These are phyloP conservation scores for Rasamsonia emersonii DNA, from an alignment of 2,329 filamentous ascomycete genomes.

Conservation along the genomic window DNA sequence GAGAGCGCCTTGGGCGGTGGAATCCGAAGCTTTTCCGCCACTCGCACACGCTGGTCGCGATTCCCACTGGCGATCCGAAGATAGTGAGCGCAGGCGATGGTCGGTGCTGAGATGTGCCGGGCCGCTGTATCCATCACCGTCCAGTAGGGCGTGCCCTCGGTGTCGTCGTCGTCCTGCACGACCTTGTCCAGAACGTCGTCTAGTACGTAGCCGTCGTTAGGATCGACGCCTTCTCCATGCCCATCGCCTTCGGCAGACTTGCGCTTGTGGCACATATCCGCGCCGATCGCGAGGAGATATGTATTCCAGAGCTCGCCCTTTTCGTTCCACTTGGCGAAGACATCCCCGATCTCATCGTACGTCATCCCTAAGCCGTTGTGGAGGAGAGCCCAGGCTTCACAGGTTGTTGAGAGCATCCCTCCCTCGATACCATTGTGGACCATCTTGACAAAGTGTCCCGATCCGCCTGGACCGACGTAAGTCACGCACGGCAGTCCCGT, in stretches of 20 bases:
- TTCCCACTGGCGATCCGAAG: constrained; percentile 57
- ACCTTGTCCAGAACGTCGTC: constrained; percentile 60
- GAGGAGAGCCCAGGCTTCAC: constrained; percentile 59
- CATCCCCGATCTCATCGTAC: constrained; percentile 52
- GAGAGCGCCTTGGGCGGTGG: constrained; percentile 30
- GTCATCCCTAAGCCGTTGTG: constrained; percentile 48
- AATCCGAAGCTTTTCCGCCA: constrained; percentile 41
- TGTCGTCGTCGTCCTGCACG: constrained; percentile 58
- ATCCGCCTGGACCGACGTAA: constrained; percentile 52
- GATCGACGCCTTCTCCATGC: constrained; percentile 23
- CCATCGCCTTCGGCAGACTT: constrained; percentile 31
- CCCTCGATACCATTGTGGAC: constrained; percentile 68
- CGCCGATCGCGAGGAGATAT: constrained; percentile 56
- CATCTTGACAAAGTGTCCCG: constrained; percentile 68
- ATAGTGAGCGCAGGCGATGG: constrained; percentile 54
- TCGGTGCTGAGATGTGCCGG: constrained; percentile 56
- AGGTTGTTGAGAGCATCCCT: constrained; percentile 57
- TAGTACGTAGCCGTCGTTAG: constrained; percentile 44
- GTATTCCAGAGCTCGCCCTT: constrained; percentile 51
- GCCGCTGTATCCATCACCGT: constrained; percentile 53
- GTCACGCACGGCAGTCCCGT: constrained; percentile 53
- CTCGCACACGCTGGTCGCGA: constrained; percentile 45
- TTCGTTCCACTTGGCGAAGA: constrained; percentile 54
- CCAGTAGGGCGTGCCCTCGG: constrained; percentile 61
- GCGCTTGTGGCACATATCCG: constrained; percentile 50